Evolutionary conservation across 2,329 filamentous ascomycete species (phyloP).

Genomic region (Podosphaera xanthii): DNA sequence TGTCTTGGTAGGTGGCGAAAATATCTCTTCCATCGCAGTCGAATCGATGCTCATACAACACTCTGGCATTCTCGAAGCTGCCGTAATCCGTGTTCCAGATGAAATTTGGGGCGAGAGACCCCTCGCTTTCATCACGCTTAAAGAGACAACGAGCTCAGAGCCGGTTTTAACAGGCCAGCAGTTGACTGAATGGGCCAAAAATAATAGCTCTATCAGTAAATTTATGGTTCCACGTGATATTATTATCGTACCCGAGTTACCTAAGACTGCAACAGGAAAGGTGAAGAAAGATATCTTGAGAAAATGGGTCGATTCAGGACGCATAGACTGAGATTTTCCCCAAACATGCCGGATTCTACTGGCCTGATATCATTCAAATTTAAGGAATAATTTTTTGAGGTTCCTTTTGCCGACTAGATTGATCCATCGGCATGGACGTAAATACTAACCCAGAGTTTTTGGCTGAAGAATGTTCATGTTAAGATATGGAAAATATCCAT

Average conservation of each 20-base stretch:
- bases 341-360: no score
- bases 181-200: slow-evolving; percentile 69
- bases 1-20: slow-evolving; percentile 51
- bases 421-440: no score
- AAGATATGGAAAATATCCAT: no score
- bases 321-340: no score
- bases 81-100: slow-evolving; percentile 70
- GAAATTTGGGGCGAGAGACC: slow-evolving; percentile 91
- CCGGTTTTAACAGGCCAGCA: slow-evolving; percentile 32
- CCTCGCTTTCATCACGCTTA: slow-evolving; percentile 75
- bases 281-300: slow-evolving; percentile 83
- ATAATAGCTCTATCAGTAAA: slow-evolving; percentile 56
- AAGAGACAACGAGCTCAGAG: slow-evolving; percentile 26
- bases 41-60: slow-evolving; percentile 79
- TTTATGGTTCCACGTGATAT: slow-evolving; percentile 67
- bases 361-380: no score
- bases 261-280: slow-evolving; percentile 95
- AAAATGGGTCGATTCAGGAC: slow-evolving; percentile 20
- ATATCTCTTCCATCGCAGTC: slow-evolving; percentile 82
- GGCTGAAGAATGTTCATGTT: no score
- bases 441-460: no score
- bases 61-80: slow-evolving; percentile 72
- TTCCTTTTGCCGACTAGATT: no score
- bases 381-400: no score
- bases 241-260: slow-evolving; percentile 66